Percentiles rank a stretch among this genome's conserved stretches.
Evolutionary conservation across 352 stramenopile species (phyloP).

Genomic region (Globisporangium heterothallicum): DNA sequence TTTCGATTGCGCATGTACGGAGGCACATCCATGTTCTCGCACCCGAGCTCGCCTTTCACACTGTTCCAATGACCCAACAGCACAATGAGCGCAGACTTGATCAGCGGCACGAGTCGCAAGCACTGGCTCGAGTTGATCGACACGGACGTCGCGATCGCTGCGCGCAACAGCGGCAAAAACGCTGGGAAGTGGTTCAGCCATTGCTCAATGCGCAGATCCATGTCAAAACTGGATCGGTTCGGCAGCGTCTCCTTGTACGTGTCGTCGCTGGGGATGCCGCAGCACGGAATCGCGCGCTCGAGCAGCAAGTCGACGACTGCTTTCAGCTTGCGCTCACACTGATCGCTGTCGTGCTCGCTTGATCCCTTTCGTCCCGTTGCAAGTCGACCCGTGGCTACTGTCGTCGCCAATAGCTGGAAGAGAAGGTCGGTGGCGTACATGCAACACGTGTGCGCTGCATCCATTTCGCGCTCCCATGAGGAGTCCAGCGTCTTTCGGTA

Average conservation of each 20-base stretch:
- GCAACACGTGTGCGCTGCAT: conserved; percentile 51
- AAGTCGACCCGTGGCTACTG: conserved; percentile 15
- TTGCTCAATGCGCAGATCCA: conserved; percentile 77
- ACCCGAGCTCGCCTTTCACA: conserved; percentile 54
- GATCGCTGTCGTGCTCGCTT: conserved; percentile 4
- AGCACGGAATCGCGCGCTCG: conserved; percentile 71
- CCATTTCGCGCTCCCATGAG: conserved; percentile 66
- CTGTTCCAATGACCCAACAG: conserved; percentile 81
- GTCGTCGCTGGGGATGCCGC: conserved; percentile 68
- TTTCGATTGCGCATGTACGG: conserved; percentile 78
- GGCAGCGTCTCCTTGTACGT: conserved; percentile 79
- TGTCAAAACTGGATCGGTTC: conserved; percentile 76
- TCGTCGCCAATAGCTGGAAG: conserved; percentile 28
- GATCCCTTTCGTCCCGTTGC: conserved; percentile 1
- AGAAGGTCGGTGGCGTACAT: conserved; percentile 52
- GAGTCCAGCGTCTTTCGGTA: conserved; percentile 74
- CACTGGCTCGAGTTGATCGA: conserved; percentile 36
- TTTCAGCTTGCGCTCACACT: conserved; percentile 43
- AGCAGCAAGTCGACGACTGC: conserved; percentile 63
- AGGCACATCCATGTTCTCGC: conserved; percentile 71
- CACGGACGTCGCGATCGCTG: conserved; percentile 31
- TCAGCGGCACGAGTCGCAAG: conserved; percentile 55
- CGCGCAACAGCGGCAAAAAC: conserved; percentile 55
- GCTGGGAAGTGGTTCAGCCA: conserved; percentile 80
- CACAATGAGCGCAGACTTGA: conserved; percentile 74